A percentile compares a stretch with the other conserved stretches of the same genome.
Evolutionary conservation across 805 yeast genomes (phyloP).

Genomic region (Maudiozyma barnettii): DNA sequence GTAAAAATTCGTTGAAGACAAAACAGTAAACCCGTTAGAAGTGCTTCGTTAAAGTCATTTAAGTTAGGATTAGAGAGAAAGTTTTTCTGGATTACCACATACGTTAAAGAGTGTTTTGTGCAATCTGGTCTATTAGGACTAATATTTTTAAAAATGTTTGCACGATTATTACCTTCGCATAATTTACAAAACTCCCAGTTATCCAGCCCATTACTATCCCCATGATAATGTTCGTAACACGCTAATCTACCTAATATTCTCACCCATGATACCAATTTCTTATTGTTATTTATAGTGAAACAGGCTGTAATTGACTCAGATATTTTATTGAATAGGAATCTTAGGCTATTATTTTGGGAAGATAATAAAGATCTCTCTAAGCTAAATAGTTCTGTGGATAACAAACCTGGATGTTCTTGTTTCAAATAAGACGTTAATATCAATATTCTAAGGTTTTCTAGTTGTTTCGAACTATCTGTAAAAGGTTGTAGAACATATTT

Average conservation of each 20-base stretch:
- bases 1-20: constrained; percentile 41
- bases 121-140: constrained; percentile 27
- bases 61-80: constrained; percentile 19
- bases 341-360: background rate
- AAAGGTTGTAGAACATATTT: constrained; percentile 9
- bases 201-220: background rate
- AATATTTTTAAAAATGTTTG: constrained; percentile 11
- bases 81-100: constrained; percentile 10
- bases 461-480: constrained; percentile 10
- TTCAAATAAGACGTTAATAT: constrained; percentile 7
- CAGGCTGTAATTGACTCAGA: constrained; percentile 9
- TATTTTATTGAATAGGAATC: constrained; percentile 9
- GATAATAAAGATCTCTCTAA: constrained; percentile 9
- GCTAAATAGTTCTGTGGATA: constrained; percentile 6
- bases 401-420: background rate
- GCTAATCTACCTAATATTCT: constrained; percentile 16
- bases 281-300: constrained; percentile 12
- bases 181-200: constrained; percentile 11
- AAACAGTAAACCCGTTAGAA: constrained; percentile 37
- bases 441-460: constrained; percentile 15
- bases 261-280: constrained; percentile 12
- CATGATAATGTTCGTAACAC: constrained; percentile 12
- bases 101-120: constrained; percentile 1
- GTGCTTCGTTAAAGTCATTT: constrained; percentile 18
- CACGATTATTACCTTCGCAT: constrained; percentile 16